Conservation (phyloP, 345 rosid genomes). For the Heritiera littoralis region DNA sequence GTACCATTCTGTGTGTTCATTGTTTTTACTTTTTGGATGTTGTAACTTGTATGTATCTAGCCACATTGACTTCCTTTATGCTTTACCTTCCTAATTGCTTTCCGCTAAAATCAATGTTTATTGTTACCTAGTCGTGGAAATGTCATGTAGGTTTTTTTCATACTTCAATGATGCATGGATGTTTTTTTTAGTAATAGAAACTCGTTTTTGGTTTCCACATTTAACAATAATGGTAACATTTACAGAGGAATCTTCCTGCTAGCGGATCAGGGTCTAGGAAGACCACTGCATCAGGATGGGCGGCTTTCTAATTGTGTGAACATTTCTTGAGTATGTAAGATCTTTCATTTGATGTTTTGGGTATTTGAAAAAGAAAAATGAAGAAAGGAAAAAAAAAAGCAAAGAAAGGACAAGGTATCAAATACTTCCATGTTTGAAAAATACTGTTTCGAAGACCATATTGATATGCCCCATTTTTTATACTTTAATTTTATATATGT, state of each 20-base stretch:
- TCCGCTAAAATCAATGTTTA: not conserved
- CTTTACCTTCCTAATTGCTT: not conserved
- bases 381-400: not conserved
- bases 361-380: slow-evolving; percentile 23
- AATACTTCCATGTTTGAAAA: slow-evolving; percentile 23
- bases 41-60: not conserved
- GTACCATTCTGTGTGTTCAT: not conserved
- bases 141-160: not conserved
- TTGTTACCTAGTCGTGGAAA: not conserved
- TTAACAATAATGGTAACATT: slow-evolving; percentile 12
- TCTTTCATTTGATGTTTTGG: slow-evolving; percentile 21
- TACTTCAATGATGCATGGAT: not conserved
- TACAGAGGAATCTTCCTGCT: slow-evolving; percentile 87
- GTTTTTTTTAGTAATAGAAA: not conserved
- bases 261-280: slow-evolving; percentile 53
- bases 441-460: slow-evolving; percentile 13
- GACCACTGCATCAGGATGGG: slow-evolving; percentile 91
- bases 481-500: not conserved
- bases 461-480: slow-evolving; percentile 14
- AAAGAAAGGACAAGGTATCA: slow-evolving; percentile 6
- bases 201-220: not conserved
- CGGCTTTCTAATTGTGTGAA: slow-evolving; percentile 65
- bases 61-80: not conserved
- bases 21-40: not conserved
- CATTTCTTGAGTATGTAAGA: slow-evolving; percentile 24